Base-by-base conservation (phyloP, 805 yeast species). In the Metschnikowia shivogae region DNA sequence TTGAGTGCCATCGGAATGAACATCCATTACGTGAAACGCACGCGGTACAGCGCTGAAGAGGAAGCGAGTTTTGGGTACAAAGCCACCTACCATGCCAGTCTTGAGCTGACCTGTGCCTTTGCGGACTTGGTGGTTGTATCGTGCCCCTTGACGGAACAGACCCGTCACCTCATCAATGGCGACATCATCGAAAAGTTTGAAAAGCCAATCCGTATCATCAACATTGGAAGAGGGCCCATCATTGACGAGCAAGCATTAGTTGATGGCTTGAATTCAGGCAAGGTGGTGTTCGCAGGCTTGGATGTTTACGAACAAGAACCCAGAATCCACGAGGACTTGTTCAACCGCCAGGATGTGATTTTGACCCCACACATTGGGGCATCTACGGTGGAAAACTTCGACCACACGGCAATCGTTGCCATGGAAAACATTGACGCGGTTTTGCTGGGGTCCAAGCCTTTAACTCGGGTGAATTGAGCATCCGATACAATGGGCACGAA, bases 261-360 rank as follows among this genome's bases (percentile, higher is more conserved):
- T 9, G 71, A 65, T 5, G 90, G 83, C 0, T 67, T 86, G 43
- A 70, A 80, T 45, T 54, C 72, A 6, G 88, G 87, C 0, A 75
- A 80, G 43, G 71, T 86, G 2, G 63, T 74, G 6, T 77, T 82
- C 57, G 87, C 82, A 7, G 93, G 92, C 0, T 59, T 84, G 28
- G 95, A 86, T 56, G 95, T 86, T 5, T 84, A 68, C 60, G 80
- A 77, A 47, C 61, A 77, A 20, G 95, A 86, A 61, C 87, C 87
- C 6, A 40, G 54, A 0, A 74, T 82, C 14, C 73, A 77, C 48
- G 65, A 69, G 11, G 77, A 71, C 29, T 70, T 82, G 34, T 51
- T 75, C 31, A 64, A 67, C 6, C 72, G 90, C 57, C 70, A 77
- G 52, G 89, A 85, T 58, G 86, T 85, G 12, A 63, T 81, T 0